A percentile compares a stretch with the other conserved stretches of the same genome.
Conservation (phyloP, 1,284 basidiomycete species). For the Takashimella koratensis region DNA sequence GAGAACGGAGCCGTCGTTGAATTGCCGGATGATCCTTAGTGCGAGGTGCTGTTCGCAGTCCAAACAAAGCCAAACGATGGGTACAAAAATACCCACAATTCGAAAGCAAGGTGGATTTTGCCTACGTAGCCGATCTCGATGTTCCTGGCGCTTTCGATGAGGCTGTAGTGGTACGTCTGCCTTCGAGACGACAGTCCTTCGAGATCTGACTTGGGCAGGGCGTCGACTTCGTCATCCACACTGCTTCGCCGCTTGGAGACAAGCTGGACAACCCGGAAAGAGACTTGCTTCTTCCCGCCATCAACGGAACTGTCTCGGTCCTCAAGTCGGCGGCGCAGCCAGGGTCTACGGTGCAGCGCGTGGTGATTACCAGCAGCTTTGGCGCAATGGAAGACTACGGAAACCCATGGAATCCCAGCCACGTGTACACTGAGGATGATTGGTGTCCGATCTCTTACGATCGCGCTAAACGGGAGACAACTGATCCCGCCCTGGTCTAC, state of each 20-base stretch:
- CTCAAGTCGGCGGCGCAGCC: background rate
- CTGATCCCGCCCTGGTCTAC: background rate
- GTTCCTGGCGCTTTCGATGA: background rate
- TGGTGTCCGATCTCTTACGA: background rate
- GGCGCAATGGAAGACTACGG: background rate
- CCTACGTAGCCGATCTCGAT: background rate
- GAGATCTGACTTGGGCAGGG: background rate
- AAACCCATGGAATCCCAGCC: background rate
- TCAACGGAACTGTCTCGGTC: background rate
- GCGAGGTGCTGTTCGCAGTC: background rate
- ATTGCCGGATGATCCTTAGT: background rate
- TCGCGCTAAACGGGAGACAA: background rate
- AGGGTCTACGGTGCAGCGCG: background rate
- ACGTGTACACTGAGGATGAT: background rate
- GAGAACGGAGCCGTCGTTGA: background rate
- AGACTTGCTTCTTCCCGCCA: background rate
- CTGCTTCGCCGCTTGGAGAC: background rate
- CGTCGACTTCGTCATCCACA: background rate
- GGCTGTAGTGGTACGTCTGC: background rate
- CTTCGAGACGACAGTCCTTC: background rate
- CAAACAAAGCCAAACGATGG: background rate
- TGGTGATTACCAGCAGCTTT: background rate
- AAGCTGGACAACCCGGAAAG: background rate
- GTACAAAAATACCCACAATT: background rate
- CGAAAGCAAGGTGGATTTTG: background rate